Percentiles rank a stretch among this genome's conserved stretches.
Evolutionary conservation across 768 basidiomycete species (phyloP).

Genomic region (Lepiota venenata): DNA sequence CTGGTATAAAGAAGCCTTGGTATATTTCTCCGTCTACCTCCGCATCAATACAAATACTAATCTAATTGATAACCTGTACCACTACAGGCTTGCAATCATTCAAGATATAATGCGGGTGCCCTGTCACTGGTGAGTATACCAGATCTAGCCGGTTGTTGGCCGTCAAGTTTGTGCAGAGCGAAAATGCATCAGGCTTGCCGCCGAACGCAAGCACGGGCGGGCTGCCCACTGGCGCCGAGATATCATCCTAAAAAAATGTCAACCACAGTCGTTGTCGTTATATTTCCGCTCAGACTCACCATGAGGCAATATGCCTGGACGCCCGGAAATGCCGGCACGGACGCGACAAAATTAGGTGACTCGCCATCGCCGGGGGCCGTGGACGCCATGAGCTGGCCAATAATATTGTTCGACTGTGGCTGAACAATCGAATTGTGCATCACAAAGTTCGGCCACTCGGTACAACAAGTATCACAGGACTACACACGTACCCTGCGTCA

Average conservation of each 20-base stretch:
- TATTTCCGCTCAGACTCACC: constrained; percentile 20
- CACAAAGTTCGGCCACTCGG: constrained; percentile 38
- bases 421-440: constrained; percentile 37
- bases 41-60: not conserved
- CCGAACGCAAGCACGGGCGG: constrained; percentile 34
- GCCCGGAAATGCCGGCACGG: constrained; percentile 40
- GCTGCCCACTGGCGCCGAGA: constrained; percentile 21
- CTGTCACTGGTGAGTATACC: constrained; percentile 39
- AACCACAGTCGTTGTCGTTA: no score
- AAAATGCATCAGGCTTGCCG: constrained; percentile 36
- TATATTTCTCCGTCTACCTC: constrained; percentile 10
- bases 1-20: not conserved
- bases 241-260: constrained; percentile 20
- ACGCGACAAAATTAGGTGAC: constrained; percentile 41
- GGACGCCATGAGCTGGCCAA: constrained; percentile 35
- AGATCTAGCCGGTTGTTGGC: constrained; percentile 38
- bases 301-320: constrained; percentile 38
- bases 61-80: constrained; percentile 30
- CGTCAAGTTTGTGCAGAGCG: constrained; percentile 39
- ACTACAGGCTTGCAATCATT: constrained; percentile 34
- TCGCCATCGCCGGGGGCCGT: constrained; percentile 35
- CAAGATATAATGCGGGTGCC: constrained; percentile 38
- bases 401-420: constrained; percentile 34
- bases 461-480: constrained; percentile 40
- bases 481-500: constrained; percentile 9